Base-by-base conservation (phyloP, 1,284 basidiomycete species). In the Vanrija humicola region DNA sequence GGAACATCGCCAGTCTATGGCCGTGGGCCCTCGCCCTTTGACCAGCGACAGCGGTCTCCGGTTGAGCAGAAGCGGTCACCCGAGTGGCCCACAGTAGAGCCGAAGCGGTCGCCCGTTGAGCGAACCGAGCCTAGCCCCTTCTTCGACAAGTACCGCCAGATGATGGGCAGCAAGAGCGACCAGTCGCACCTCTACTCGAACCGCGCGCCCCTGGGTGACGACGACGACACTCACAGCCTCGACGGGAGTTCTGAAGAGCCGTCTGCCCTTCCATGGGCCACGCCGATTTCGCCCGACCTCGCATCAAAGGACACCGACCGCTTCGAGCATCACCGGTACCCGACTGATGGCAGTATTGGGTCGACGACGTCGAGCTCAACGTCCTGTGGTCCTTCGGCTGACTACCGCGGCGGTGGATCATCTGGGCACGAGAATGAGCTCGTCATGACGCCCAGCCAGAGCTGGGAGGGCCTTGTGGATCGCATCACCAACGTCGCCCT, bases 131-230 rank as follows among this genome's bases (percentile, higher is more conserved):
- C 43, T 43, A 49, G 40, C 59, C 74, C 78, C 3, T 82, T 82
- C 68, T 80, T 82, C 61, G 81, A 83, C 55, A 79, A 78, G 58
- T 80, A 80, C 72, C 79, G 80, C 65, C 44, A 46, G 45, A 19
- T 23, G 18, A 46, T 61, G 16, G 55, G 53, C 29, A 55, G 55
- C 19, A 54, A 61, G 46, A 61, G 59, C 44, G 59, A 61, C 49
- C 59, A 61, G 40, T 54, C 55, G n/a, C 59, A 61, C 40, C 29
- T n/a, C n/a, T 18, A n/a, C 40, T n/a, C 40, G n/a, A 42, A 42
- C 18, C 14, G 25, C 28, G 18, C 38, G 6, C 44, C 18, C 2
- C 40, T 45, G 23, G 58, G 58, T 25, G 61, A 62, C 38, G 59
- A 67, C 40, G 64, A 64, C 23, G 55, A 52, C 48, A 21, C 19